Percentiles rank a stretch among this genome's conserved stretches.
These are phyloP conservation scores for Boletus rufocinnamomeus DNA, from an alignment of 768 basidiomycete species.

Conservation along the genomic window DNA sequence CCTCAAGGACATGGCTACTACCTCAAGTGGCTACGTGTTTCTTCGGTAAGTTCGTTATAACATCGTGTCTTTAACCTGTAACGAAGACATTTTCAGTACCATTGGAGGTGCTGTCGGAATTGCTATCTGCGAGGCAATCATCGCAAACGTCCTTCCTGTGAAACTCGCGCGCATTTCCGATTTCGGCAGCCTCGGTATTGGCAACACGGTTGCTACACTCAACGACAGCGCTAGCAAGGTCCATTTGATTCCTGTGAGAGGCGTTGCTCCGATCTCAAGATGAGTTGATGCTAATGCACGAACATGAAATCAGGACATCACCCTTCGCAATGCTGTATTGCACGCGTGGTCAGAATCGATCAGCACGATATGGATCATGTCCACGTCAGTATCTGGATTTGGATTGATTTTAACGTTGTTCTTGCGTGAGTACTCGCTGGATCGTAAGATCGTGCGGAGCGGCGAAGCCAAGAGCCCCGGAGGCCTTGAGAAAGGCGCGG, in stretches of 20 bases:
- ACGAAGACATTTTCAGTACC: slow-evolving; percentile 42
- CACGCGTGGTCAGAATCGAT: slow-evolving; percentile 70
- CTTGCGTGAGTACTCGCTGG: slow-evolving; percentile 60
- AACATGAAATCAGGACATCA: slow-evolving; percentile 43
- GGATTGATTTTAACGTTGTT: slow-evolving; percentile 55
- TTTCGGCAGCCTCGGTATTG: slow-evolving; percentile 27
- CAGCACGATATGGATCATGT: slow-evolving; percentile 63
- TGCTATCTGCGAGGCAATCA: slow-evolving; percentile 71
- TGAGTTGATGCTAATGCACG: background rate
- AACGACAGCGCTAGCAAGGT: slow-evolving; percentile 49
- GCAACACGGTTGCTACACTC: slow-evolving; percentile 45
- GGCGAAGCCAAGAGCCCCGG: slow-evolving; percentile 26
- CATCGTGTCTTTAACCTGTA: slow-evolving; percentile 23
- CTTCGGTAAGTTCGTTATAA: slow-evolving; percentile 47
- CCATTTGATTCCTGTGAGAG: slow-evolving; percentile 32
- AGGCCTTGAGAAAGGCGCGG: slow-evolving; percentile 34
- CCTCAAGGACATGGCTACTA: slow-evolving; percentile 82
- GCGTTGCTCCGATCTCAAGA: background rate
- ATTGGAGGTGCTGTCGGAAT: slow-evolving; percentile 75
- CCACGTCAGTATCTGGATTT: slow-evolving; percentile 56
- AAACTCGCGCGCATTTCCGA: slow-evolving; percentile 39
- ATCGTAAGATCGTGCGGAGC: slow-evolving; percentile 49
- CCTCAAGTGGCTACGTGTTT: slow-evolving; percentile 69
- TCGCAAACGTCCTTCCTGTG: slow-evolving; percentile 49
- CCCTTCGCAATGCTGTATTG: slow-evolving; percentile 50